Percentiles rank a stretch among this genome's conserved stretches.
Conservation (phyloP, 768 basidiomycete species). For the Phanerochaete carnosa region DNA sequence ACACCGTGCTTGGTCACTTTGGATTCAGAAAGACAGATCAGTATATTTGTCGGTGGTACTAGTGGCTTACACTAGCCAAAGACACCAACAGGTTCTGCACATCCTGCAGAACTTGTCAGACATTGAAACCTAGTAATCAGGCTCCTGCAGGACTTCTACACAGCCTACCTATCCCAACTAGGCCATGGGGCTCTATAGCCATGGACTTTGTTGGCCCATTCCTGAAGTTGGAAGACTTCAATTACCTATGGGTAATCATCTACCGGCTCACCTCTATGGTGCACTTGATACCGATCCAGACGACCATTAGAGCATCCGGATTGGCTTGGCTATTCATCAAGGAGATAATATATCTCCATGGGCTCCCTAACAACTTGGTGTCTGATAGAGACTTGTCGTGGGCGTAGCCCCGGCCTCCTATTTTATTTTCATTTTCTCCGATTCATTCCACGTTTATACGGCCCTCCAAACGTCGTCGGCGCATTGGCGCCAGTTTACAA, state of each 20-base stretch:
- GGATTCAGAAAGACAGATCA: conserved; percentile 21
- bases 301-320: conserved; percentile 13
- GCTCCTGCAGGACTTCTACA: conserved; percentile 10
- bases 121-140: neutral
- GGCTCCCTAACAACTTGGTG: conserved; percentile 22
- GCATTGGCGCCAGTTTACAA: too few relatives aligned
- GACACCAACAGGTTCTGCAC: conserved; percentile 17
- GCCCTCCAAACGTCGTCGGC: too few relatives aligned
- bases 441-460: too few relatives aligned
- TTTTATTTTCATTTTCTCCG: too few relatives aligned
- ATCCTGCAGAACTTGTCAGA: neutral
- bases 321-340: conserved; percentile 14
- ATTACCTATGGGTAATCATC: conserved; percentile 27
- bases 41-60: conserved; percentile 32
- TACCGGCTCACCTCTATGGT: conserved; percentile 17
- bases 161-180: conserved; percentile 22
- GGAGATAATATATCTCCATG: conserved; percentile 21
- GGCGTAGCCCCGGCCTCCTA: too few relatives aligned
- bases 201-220: conserved; percentile 40
- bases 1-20: conserved; percentile 31
- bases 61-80: conserved; percentile 29
- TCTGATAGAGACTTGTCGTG: conserved; percentile 31
- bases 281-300: conserved; percentile 16
- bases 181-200: conserved; percentile 35
- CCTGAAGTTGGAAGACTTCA: conserved; percentile 21